Conservation (phyloP, 2,329 filamentous ascomycete species). For the Lecanoromycetidae sp. region DNA sequence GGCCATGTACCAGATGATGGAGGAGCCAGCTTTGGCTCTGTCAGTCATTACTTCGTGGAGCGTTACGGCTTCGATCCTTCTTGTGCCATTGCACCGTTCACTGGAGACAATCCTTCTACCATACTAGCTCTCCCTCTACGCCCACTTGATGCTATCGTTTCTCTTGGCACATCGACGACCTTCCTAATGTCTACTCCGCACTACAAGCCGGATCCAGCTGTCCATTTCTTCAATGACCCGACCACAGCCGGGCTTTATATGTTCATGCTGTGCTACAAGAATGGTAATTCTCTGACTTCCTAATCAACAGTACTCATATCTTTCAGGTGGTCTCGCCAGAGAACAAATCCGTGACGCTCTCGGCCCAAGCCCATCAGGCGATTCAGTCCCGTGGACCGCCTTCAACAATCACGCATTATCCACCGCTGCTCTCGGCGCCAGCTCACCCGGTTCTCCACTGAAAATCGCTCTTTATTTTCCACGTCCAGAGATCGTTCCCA, state of each 20-base stretch:
- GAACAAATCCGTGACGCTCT: slow-evolving; percentile 79
- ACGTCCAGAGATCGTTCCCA: slow-evolving; percentile 89
- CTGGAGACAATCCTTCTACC: slow-evolving; percentile 90
- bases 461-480: slow-evolving; percentile 92
- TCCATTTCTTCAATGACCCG: slow-evolving; percentile 97
- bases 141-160: slow-evolving; percentile 85
- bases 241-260: slow-evolving; percentile 86
- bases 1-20: slow-evolving; percentile 71
- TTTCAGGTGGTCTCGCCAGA: slow-evolving; percentile 62
- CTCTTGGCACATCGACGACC: slow-evolving; percentile 86
- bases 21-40: slow-evolving; percentile 60
- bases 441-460: slow-evolving; percentile 40
- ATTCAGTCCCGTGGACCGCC: slow-evolving; percentile 53
- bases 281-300: slow-evolving; percentile 36
- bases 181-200: slow-evolving; percentile 94
- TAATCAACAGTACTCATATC: background rate
- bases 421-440: slow-evolving; percentile 57
- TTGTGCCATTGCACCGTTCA: slow-evolving; percentile 74
- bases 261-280: slow-evolving; percentile 99
- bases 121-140: slow-evolving; percentile 82
- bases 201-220: slow-evolving; percentile 78
- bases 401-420: slow-evolving; percentile 66
- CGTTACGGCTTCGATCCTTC: slow-evolving; percentile 65
- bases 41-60: slow-evolving; percentile 66
- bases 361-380: slow-evolving; percentile 39